A percentile compares a stretch with the other conserved stretches of the same genome.
These are phyloP conservation scores for Nemania diffusa DNA, from an alignment of 2,329 filamentous ascomycete genomes.

Conservation along the genomic window DNA sequence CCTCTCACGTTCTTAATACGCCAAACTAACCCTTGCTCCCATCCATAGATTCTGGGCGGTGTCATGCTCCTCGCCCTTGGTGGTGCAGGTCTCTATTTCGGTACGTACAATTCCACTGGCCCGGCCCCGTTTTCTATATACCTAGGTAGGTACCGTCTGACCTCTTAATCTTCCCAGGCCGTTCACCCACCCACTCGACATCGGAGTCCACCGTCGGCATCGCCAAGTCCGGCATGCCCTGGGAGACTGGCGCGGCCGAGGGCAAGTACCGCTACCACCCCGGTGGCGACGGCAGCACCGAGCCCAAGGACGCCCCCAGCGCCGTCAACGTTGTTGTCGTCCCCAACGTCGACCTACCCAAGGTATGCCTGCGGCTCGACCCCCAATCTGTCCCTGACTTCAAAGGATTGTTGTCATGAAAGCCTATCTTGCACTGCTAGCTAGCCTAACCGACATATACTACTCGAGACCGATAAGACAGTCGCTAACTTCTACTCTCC, in stretches of 20 bases:
- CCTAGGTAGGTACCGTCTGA: neutral
- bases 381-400: neutral
- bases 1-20: neutral
- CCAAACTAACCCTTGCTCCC: slow-evolving; percentile 37
- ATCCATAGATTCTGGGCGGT: slow-evolving; percentile 81
- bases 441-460: neutral
- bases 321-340: slow-evolving; percentile 95
- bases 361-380: slow-evolving; percentile 63
- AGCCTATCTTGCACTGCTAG: neutral
- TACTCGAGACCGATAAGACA: neutral
- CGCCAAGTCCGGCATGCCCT: slow-evolving; percentile 84
- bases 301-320: slow-evolving; percentile 89
- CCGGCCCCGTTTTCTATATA: neutral
- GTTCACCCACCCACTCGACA: slow-evolving; percentile 84
- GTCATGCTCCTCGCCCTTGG: slow-evolving; percentile 91
- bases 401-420: neutral
- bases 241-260: slow-evolving; percentile 75
- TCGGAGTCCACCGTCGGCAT: slow-evolving; percentile 83
- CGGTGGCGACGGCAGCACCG: slow-evolving; percentile 79
- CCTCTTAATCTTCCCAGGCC: slow-evolving; percentile 57
- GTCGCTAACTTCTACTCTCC: slow-evolving; percentile 15
- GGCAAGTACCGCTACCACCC: slow-evolving; percentile 85
- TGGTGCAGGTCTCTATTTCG: slow-evolving; percentile 90
- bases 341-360: slow-evolving; percentile 91
- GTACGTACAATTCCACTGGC: slow-evolving; percentile 57